Conservation (phyloP, 345 rosid genomes). For the Heritiera littoralis region DNA sequence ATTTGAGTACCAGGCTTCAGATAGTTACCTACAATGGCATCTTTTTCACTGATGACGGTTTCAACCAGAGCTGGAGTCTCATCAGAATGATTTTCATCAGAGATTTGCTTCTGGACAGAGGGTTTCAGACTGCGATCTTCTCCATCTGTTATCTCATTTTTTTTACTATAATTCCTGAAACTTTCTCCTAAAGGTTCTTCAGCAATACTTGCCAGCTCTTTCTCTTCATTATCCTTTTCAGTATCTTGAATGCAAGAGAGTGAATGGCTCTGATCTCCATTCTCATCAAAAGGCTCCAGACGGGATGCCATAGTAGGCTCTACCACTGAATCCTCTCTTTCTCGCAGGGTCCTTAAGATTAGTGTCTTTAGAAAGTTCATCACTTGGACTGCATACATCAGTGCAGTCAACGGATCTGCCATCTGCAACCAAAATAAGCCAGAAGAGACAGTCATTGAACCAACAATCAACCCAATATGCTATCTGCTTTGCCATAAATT, state of each 20-base stretch:
- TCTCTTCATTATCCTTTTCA: constrained; percentile 42
- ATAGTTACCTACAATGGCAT: constrained; percentile 14
- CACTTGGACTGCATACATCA: constrained; percentile 95
- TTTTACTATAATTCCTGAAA: constrained; percentile 25
- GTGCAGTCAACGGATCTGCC: constrained; percentile 93
- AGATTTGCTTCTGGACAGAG: constrained; percentile 16
- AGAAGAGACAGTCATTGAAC: not conserved
- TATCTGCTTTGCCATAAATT: not conserved
- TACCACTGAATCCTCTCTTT: constrained; percentile 60
- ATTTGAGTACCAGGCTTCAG: constrained; percentile 20
- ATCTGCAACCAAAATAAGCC: constrained; percentile 52
- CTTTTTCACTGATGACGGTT: constrained; percentile 22
- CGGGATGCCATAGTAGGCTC: constrained; percentile 44
- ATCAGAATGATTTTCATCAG: constrained; percentile 20
- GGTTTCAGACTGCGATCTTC: constrained; percentile 24
- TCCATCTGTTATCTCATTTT: constrained; percentile 31
- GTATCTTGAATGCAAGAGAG: constrained; percentile 33
- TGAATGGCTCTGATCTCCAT: constrained; percentile 59
- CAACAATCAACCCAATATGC: constrained; percentile 1
- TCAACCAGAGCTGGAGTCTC: constrained; percentile 25
- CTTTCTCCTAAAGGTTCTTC: constrained; percentile 45
- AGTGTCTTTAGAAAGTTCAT: constrained; percentile 96
- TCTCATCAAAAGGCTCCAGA: constrained; percentile 66
- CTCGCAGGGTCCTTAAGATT: constrained; percentile 54
- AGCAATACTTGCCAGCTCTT: constrained; percentile 33